Evolutionary conservation across 2,329 filamentous ascomycete species (phyloP).

Genomic region (Paecilomyces variotii): DNA sequence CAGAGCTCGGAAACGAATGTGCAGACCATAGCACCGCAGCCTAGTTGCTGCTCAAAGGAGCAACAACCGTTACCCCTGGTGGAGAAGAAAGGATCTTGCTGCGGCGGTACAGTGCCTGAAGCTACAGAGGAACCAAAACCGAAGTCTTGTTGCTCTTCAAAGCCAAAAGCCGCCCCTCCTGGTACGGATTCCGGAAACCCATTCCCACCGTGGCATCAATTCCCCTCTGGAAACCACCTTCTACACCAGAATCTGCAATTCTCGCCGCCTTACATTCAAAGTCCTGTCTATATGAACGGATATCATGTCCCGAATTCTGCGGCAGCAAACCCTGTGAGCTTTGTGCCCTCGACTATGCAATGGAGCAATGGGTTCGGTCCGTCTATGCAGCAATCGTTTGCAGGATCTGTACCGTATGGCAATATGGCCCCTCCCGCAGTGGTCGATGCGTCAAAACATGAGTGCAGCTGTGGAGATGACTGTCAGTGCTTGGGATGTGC

Average conservation of each 20-base stretch:
- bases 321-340: slow-evolving; percentile 6
- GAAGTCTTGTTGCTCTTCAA: background rate
- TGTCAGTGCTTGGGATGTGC: slow-evolving; percentile 41
- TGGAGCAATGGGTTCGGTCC: slow-evolving; percentile 10
- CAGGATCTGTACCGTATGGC: slow-evolving; percentile 5
- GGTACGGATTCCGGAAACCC: background rate
- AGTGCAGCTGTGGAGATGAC: slow-evolving; percentile 36
- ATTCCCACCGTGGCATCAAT: background rate
- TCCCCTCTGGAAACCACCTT: slow-evolving; percentile 3
- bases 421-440: slow-evolving; percentile 6
- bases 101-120: slow-evolving; percentile 10
- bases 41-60: slow-evolving; percentile 19
- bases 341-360: slow-evolving; percentile 7
- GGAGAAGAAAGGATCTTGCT: slow-evolving; percentile 20
- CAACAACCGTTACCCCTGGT: slow-evolving; percentile 3
- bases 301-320: slow-evolving; percentile 8
- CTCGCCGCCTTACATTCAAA: slow-evolving; percentile 5
- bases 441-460: slow-evolving; percentile 18
- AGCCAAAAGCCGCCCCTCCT: background rate
- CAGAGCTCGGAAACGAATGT: background rate
- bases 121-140: background rate
- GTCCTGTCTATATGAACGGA: slow-evolving; percentile 10
- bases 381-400: slow-evolving; percentile 9
- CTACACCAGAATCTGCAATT: slow-evolving; percentile 13
- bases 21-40: background rate